These are phyloP conservation scores for Xylaria nigripes DNA, from an alignment of 495 filamentous ascomycete species.

Conservation along the genomic window DNA sequence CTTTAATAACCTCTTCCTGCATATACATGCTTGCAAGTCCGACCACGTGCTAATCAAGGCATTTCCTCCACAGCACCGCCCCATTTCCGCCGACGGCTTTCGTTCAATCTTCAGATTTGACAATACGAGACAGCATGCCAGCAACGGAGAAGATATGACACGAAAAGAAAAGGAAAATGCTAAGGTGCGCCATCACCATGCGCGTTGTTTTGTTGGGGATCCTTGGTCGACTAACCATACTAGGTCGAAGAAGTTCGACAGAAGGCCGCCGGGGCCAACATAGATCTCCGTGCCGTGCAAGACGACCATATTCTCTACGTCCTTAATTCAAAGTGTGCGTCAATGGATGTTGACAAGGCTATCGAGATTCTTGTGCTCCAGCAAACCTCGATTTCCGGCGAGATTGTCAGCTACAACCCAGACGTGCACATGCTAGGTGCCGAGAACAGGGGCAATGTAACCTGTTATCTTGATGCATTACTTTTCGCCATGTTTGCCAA, in stretches of 20 bases:
- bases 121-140: constrained; percentile 41
- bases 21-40: constrained; percentile 11
- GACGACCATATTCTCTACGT: constrained; percentile 65
- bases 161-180: constrained; percentile 39
- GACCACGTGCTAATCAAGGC: constrained; percentile 18
- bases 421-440: constrained; percentile 70
- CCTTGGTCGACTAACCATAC: not conserved
- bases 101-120: constrained; percentile 50
- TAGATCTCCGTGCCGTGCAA: constrained; percentile 46
- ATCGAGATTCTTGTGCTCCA: constrained; percentile 66
- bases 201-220: not conserved
- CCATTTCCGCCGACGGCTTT: constrained; percentile 35
- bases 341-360: constrained; percentile 65
- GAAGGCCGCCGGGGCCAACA: constrained; percentile 38
- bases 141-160: constrained; percentile 44
- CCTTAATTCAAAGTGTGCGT: constrained; percentile 53
- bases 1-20: constrained; percentile 8
- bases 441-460: constrained; percentile 75
- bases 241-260: constrained; percentile 51
- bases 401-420: constrained; percentile 64
- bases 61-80: constrained; percentile 26
- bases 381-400: constrained; percentile 71
- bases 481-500: constrained; percentile 95
- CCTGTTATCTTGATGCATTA: constrained; percentile 87
- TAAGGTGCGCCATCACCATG: constrained; percentile 20